Base-by-base conservation (phyloP, 176 grass and related monocot genomes). In the Cenchrus americanus region DNA sequence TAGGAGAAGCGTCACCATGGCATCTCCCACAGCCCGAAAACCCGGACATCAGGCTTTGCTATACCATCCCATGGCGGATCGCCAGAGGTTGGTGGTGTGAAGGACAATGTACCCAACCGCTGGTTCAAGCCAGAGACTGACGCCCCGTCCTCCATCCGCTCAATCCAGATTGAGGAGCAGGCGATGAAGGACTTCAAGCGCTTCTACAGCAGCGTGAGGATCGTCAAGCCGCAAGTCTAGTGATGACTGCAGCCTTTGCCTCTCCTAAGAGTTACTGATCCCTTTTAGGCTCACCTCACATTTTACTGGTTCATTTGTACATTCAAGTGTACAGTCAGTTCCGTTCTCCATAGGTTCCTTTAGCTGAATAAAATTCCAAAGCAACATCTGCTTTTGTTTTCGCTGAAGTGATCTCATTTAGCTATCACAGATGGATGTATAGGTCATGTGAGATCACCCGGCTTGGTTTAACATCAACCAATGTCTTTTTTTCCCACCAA, bases 131-230 rank as follows among this genome's bases (percentile, higher is more conserved):
- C 96, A 37, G 96, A 99, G 50, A 83, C 64, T 1, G 88, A 99
- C 44, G 54, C 89, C 30, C 91, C 93, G 7, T 99, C 96, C 32
- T 99, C 96, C 14, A 93, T 99, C 78, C 93, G 96, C 24, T 99
- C 91, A 1, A 99, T 99, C 59, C 96, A 99, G 84, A 99, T 99
- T 2, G 96, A 99, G 73, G 96, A 99, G 86, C 94, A 83, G 73
- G 96, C 93, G 14, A 99, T 99, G 40, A 99, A 99, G 81, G 96
- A 99, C 80, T 92, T 99, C 73, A 99, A 87, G 75, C 96, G 96
- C 80, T 96, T 99, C 88, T 99, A 99, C 84, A 99, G 78, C 88
- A 96, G 84, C 5, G 96, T 99, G 73, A 96, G 86, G 58, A 73
- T 99, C 26, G 88, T 99, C 69, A 99, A 96, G 90, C 91, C 96